Conservation (phyloP, 192 early-diverging fungal genomes). For the Jimgerdemannia flammicorona region DNA sequence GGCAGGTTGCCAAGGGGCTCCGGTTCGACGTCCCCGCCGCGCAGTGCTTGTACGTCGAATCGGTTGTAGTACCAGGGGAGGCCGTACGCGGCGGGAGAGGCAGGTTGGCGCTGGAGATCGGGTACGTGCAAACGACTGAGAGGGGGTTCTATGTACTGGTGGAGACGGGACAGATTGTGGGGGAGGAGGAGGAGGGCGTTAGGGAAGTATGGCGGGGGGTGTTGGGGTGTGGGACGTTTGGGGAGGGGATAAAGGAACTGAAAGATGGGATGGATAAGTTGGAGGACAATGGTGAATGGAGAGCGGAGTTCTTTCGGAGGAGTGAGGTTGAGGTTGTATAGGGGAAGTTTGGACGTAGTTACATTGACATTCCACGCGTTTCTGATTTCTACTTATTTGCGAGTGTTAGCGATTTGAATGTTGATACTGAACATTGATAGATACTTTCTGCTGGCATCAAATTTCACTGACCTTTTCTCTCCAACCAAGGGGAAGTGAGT, state of each 20-base stretch:
- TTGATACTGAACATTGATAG: too few relatives aligned
- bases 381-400: too few relatives aligned
- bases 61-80: neutral
- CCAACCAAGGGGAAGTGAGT: too few relatives aligned
- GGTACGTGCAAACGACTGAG: neutral
- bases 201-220: neutral
- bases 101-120: neutral
- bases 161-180: neutral
- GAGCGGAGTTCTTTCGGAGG: neutral
- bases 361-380: too few relatives aligned
- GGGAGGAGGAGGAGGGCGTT: neutral
- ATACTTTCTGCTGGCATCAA: too few relatives aligned
- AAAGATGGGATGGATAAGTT: too few relatives aligned
- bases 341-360: too few relatives aligned
- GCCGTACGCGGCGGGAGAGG: neutral
- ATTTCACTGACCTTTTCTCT: too few relatives aligned
- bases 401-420: too few relatives aligned
- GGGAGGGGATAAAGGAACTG: neutral
- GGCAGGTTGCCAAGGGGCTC: neutral
- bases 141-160: neutral
- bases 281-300: neutral
- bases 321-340: neutral
- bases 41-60: conserved; percentile 1
- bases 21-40: neutral
- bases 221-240: neutral